Percentiles rank a stretch among this genome's conserved stretches.
phyloP scores from a whole-genome alignment of 2,329 filamentous ascomycete species.

The Pseudogymnoascus sp. region DNA sequence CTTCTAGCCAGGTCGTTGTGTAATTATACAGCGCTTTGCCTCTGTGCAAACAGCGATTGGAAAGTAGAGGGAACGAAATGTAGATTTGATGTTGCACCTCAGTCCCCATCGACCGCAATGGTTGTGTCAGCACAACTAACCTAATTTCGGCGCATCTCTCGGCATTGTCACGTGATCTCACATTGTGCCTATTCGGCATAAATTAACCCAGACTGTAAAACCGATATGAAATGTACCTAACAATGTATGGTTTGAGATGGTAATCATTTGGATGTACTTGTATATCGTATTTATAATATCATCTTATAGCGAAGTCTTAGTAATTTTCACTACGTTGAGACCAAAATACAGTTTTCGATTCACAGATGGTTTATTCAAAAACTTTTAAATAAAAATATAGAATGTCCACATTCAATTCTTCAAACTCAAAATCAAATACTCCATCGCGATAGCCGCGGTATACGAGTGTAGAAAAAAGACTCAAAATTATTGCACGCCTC shows the following conservation, averaged over 20 bases:
- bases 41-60: neutral
- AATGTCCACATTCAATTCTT: constrained; percentile 7
- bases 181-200: neutral
- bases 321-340: neutral
- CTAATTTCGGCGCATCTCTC: neutral
- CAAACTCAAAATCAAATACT: constrained; percentile 1
- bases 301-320: neutral
- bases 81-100: neutral
- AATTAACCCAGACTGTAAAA: neutral
- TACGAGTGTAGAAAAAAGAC: constrained; percentile 7
- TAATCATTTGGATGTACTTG: neutral
- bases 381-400: neutral
- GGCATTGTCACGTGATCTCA: neutral
- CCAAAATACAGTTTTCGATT: neutral
- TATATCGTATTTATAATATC: neutral
- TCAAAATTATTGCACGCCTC: constrained; percentile 5
- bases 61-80: neutral
- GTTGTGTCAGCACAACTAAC: neutral
- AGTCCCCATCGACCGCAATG: neutral
- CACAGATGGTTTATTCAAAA: neutral
- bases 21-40: neutral
- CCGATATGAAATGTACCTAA: neutral
- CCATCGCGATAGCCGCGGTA: constrained; percentile 3
- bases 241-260: neutral
- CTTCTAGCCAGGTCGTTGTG: neutral